Percentiles rank a stretch among this genome's conserved stretches.
Evolutionary conservation across 495 filamentous ascomycete genomes (phyloP).

Genomic region (Lichina pygmaea): DNA sequence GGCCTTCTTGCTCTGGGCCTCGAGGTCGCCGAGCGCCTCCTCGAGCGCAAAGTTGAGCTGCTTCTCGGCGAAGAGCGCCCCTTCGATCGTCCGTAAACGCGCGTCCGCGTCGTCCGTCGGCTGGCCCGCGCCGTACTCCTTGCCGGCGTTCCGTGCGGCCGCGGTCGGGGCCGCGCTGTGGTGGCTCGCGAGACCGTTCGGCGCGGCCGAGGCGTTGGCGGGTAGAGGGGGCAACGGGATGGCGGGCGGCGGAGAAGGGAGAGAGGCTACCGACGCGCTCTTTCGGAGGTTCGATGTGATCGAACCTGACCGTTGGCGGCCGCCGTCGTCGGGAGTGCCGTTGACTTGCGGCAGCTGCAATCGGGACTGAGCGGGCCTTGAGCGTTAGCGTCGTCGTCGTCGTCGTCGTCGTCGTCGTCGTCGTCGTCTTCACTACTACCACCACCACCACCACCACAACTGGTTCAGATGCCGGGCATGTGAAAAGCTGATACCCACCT

Average conservation of each 20-base stretch:
- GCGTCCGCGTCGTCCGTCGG: conserved; percentile 82
- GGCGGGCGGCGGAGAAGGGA: conserved; percentile 71
- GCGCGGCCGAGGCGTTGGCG: conserved; percentile 8
- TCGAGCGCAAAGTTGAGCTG: conserved; percentile 85
- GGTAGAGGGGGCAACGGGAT: conserved; percentile 91
- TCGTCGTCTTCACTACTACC: too few relatives aligned
- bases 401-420: background rate
- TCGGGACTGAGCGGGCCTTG: conserved; percentile 16
- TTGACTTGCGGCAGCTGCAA: conserved; percentile 26
- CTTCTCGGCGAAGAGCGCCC: conserved; percentile 87
- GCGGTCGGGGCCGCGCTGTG: conserved; percentile 19
- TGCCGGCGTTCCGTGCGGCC: conserved; percentile 39
- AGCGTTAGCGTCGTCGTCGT: background rate
- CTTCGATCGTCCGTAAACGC: conserved; percentile 86
- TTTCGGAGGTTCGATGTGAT: conserved; percentile 59
- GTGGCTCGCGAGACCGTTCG: conserved; percentile 8
- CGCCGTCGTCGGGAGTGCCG: background rate
- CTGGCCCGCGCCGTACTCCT: conserved; percentile 47
- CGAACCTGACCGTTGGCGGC: conserved; percentile 50
- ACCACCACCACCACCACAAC: background rate
- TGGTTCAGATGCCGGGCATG: background rate
- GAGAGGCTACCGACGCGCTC: conserved; percentile 50
- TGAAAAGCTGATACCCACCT: conserved; percentile 21
- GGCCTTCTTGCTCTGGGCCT: conserved; percentile 59
- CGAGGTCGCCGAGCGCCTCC: conserved; percentile 82